Base-by-base conservation (phyloP, 2,329 filamentous ascomycete species). In the Diaporthe longicolla region DNA sequence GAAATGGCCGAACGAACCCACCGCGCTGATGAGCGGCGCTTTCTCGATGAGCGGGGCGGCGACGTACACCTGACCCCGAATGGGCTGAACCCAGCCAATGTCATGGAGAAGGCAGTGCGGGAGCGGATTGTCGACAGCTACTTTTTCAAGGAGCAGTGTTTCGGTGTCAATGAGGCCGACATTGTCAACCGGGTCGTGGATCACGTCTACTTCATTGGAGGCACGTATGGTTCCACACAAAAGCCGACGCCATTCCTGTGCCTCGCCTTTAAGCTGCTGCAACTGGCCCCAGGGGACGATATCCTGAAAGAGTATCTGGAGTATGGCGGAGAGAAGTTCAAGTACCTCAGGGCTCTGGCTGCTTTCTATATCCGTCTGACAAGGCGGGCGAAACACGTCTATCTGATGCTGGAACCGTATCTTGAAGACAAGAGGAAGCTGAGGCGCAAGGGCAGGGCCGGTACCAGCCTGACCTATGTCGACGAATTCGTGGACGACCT, bases 91-190 rank as follows among this genome's bases (percentile, higher is more conserved):
- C 96, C 96, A 0, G 94, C 95, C n/a, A 95, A 94, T 6, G 94
- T 98, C 75, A 94, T 98, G 89, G 96, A 98, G 84, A 98, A 97
- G 83, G 93, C 95, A 54, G 95, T 98, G 77, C 94, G 94, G 81
- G 97, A 99, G 84, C 95, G 97, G 81, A 98, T 99, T 83, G 92
- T 95, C 78, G 95, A 98, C 81, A 94, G 92, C 70, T 97, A 98
- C 85, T 99, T 98, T 87, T 99, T 95, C 93, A 98, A 98, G 84
- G 97, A 98, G 85, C 95, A 98, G 85, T 98, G 97, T 83, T 99
- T 98, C 84, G 97, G 94, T 55, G 89, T 99, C 77, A 99, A 98
- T 85, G 91, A 93, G 81, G 90, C 91, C 70, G 90, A 92, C 83
- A 87, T 99, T 8, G 93, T 98, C 79, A 94, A 98, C 85, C 94